Evolutionary conservation across 306 rosid genomes (phyloP), one percentile per base, ranked within the genome.

Genomic region (Malus domestica): DNA sequence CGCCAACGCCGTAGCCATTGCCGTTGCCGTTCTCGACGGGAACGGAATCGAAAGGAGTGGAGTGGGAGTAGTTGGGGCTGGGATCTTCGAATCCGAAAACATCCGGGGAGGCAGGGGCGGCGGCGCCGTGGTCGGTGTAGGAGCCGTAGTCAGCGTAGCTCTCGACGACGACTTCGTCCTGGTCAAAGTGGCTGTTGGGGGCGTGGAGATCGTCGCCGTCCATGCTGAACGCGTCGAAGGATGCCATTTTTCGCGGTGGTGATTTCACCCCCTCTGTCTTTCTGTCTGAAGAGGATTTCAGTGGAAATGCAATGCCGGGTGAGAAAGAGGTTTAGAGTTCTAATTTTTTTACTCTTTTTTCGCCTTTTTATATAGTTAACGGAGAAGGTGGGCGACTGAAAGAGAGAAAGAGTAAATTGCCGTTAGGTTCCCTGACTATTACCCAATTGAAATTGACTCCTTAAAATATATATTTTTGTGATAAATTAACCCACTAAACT

Each of bases 61-160:
- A 82, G 54, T 85, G 93, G 49, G 97, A 86, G 81, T 88, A 90
- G 78, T 54, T 76, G 52, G 93, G 86, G 78, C 64, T 80, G 23
- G 92, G 93, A 92, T 89, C 98, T 67, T 82, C 82, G 46, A 90
- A 92, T 32, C 97, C 97, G 79, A 79, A 95, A 81, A 88, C 89
- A 78, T 83, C 91, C 65, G 97, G 93, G 7, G 98, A 88, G 0
- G 83, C 82, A 5, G 85, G 68, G 8, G 86, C 74, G 52, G 89
- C 30, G 3, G 54, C 7, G 1, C 20, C 62, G 62, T 88, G 93
- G 57, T 95, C 88, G 76, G 91, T 79, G 60, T 86, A 93, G 82
- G 97, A 80, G 93, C 85, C 93, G 86, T 87, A 90, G 57, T 83
- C 89, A 72, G 89, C 68, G 87, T 73, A 90, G 87, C 65, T 70